phyloP scores from a whole-genome alignment of 768 basidiomycete species.

The Boletellus emodensis region DNA sequence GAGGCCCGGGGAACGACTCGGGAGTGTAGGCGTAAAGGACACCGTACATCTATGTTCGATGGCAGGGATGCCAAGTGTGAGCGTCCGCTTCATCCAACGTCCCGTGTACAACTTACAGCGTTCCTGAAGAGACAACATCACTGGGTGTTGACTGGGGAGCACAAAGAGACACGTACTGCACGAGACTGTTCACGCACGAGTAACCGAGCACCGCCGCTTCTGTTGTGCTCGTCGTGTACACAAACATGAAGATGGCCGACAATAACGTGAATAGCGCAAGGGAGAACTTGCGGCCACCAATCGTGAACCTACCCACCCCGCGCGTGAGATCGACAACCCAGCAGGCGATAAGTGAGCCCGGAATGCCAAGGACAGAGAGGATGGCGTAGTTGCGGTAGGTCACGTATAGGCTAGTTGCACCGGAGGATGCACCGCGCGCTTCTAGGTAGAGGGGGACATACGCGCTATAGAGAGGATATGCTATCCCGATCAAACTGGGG shows the following conservation, averaged over 20 bases:
- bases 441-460: slow-evolving; percentile 50
- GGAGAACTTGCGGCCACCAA: slow-evolving; percentile 47
- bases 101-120: slow-evolving; percentile 27
- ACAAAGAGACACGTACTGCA: slow-evolving; percentile 33
- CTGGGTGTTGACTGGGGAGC: too few species aligned
- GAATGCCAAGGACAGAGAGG: slow-evolving; percentile 44
- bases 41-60: slow-evolving; percentile 41
- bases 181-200: slow-evolving; percentile 42
- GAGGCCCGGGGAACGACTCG: slow-evolving; percentile 55
- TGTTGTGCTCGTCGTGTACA: slow-evolving; percentile 47
- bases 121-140: slow-evolving; percentile 19
- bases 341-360: slow-evolving; percentile 46
- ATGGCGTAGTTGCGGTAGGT: slow-evolving; percentile 51
- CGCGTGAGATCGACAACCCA: slow-evolving; percentile 44
- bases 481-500: slow-evolving; percentile 45
- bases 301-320: slow-evolving; percentile 26
- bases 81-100: background rate
- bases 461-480: slow-evolving; percentile 49
- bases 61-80: too few species aligned
- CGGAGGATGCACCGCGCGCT: slow-evolving; percentile 28
- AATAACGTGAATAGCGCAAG: slow-evolving; percentile 43
- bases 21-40: slow-evolving; percentile 57
- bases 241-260: slow-evolving; percentile 46
- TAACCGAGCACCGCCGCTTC: slow-evolving; percentile 40
- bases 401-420: slow-evolving; percentile 17